Base-by-base conservation (phyloP, 2,329 filamentous ascomycete genomes). In the Fusarium anguioides region DNA sequence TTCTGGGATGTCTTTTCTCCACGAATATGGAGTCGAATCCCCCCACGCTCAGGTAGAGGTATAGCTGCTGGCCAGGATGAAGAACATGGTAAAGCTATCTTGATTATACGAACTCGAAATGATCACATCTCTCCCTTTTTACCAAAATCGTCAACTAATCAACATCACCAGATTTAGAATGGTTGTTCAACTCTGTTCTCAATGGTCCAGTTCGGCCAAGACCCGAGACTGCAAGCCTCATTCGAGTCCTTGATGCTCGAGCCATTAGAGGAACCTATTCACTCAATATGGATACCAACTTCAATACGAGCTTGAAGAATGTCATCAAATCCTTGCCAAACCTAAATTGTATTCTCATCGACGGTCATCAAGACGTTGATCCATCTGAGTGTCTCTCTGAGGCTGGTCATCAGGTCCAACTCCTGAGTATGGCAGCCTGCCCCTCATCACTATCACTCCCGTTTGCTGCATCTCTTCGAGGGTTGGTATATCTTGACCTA, bases 401-500 rank as follows among this genome's bases (percentile, higher is more conserved):
- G 7, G 62, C 59, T 17, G 44, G 44, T 24, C 51, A 42, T 23
- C 61, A 55, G 15, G 33, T 68, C 21, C 63, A 70, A 3, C 52
- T 86, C 9, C 74, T 88, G 29, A 86, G 85, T 66, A 71, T 87
- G 23, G 74, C 77, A 3, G 70, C 76, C 36, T 84, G 81, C 51
- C 72, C 76, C 6, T 67, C 76, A 17, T 78, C 80, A 48, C 72
- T 86, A 15, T 78, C 81, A 1, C 64, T 68, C 15, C 75, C 66
- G 15, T 79, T 85, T 58, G 83, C 84, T 59, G 66, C 51, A 74
- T 75, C 3, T 56, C 75, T 85, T 48, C 73, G 74, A 6, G 71
- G 74, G 14, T 66, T 88, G 31, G 77, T 85, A 8, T 88, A 85
- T 61, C 79, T 88, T 5, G 86, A 88, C 55, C 62, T 86, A 10